These are phyloP conservation scores for Phytophthora sansomeana DNA, from an alignment of 352 stramenopile species.

Conservation along the genomic window DNA sequence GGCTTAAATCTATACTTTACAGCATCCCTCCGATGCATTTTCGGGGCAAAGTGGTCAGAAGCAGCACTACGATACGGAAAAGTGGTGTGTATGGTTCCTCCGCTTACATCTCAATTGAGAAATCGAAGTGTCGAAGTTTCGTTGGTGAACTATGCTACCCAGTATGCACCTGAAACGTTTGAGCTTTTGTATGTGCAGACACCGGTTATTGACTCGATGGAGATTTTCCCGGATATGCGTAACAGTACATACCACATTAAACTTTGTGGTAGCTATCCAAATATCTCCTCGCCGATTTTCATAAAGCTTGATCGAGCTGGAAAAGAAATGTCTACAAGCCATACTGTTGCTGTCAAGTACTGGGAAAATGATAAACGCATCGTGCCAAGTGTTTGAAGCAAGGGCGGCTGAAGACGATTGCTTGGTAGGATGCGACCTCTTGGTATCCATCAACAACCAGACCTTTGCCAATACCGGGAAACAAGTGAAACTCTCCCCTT, in stretches of 20 bases:
- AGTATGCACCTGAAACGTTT: slow-evolving; percentile 42
- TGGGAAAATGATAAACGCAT: slow-evolving; percentile 21
- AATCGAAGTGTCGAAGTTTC: slow-evolving; percentile 39
- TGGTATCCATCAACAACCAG: slow-evolving; percentile 60
- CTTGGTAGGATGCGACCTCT: slow-evolving; percentile 31
- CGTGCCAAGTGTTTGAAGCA: slow-evolving; percentile 32
- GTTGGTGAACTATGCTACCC: slow-evolving; percentile 14
- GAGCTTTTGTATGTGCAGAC: slow-evolving; percentile 36
- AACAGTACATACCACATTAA: slow-evolving; percentile 21
- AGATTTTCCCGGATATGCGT: slow-evolving; percentile 14
- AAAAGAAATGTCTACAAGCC: neutral
- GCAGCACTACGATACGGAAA: slow-evolving; percentile 32
- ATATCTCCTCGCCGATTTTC: slow-evolving; percentile 14
- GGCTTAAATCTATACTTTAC: slow-evolving; percentile 43
- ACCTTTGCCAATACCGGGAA: slow-evolving; percentile 38
- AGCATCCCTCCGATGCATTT: slow-evolving; percentile 43
- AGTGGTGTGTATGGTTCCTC: slow-evolving; percentile 38
- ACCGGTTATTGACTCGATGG: slow-evolving; percentile 36
- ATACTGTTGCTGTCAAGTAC: neutral
- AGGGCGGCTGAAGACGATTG: slow-evolving; percentile 9
- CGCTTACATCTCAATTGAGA: slow-evolving; percentile 6
- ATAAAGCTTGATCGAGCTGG: slow-evolving; percentile 26
- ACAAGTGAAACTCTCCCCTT: slow-evolving; percentile 18
- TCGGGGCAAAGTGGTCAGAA: slow-evolving; percentile 30
- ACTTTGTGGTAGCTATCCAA: slow-evolving; percentile 25